Evolutionary conservation across 2,329 filamentous ascomycete genomes (phyloP).

Genomic region (Aspergillus fumigatus): DNA sequence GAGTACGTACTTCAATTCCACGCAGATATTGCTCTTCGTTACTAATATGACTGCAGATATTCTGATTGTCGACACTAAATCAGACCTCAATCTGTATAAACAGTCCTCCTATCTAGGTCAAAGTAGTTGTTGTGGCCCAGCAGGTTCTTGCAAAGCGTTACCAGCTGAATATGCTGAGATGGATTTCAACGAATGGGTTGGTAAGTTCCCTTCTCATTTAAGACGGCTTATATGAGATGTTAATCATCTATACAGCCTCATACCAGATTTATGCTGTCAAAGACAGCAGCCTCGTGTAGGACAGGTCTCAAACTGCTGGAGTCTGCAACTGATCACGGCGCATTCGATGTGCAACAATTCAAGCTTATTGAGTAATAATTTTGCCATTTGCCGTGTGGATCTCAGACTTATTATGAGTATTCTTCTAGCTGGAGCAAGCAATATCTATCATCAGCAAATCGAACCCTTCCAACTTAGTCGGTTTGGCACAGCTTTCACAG

Average conservation of each 20-base stretch:
- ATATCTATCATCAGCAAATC: neutral
- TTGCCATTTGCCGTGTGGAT: too few species aligned
- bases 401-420: neutral
- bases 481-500: slow-evolving; percentile 45
- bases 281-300: too few species aligned
- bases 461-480: slow-evolving; percentile 11
- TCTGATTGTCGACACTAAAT: slow-evolving; percentile 43
- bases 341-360: too few species aligned
- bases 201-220: slow-evolving; percentile 30
- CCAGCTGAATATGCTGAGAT: neutral
- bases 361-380: too few species aligned
- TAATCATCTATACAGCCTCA: slow-evolving; percentile 31
- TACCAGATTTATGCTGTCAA: slow-evolving; percentile 52
- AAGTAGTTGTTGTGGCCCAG: slow-evolving; percentile 10
- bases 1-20: slow-evolving; percentile 28
- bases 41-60: slow-evolving; percentile 29
- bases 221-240: neutral
- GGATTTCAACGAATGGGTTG: slow-evolving; percentile 45
- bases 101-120: too few species aligned
- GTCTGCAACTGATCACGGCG: too few species aligned
- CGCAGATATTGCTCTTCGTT: neutral
- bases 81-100: slow-evolving; percentile 48
- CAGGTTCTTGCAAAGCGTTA: neutral
- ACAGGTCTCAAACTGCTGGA: too few species aligned
- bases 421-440: too few species aligned